Base-by-base conservation (phyloP, 2,329 filamentous ascomycete genomes). In the Rhytidhysteron rufulum region DNA sequence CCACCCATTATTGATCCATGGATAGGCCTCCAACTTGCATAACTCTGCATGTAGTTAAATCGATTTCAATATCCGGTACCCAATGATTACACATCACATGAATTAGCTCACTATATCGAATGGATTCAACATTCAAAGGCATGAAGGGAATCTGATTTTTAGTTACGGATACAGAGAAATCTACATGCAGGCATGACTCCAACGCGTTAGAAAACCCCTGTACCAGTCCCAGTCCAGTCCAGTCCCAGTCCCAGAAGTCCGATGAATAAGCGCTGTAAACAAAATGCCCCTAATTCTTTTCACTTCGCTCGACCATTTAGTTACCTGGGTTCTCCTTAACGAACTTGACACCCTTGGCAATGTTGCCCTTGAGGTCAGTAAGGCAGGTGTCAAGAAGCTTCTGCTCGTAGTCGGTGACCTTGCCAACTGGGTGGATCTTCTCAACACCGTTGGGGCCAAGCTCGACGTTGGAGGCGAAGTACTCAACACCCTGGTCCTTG, bases 401-500 rank as follows among this genome's bases (percentile, higher is more conserved):
- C 82, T 95, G 75, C 85, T 98, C 93, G 70, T 82, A 75, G 60
- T 82, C 80, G 64, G 88, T 87, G 66, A 97, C 66, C 72, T 86
- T 78, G 71, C 93, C 93, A 58, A 98, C 74, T 59, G 86, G 83
- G 69, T 85, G 79, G 70, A 97, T 91, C 82, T 95, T 86, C 80
- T 93, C 83, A 53, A 94, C 91, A 77, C 93, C 93, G 69, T 91
- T 85, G 69, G 90, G 89, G 75, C 93, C 93, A 63, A 98, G 87
- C 79, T 95, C 88, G 66, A 98, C 87, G 71, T 82, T 85, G 74
- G 86, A 90, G 67, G 88, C 85, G 77, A 98, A 98, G 86, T 95
- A 98, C 46, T 95, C 86, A 62, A 95, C 81, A 64, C 91, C 93
- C 78, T 94, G 86, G 77, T 96, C 89, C 85, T 96, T 96, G 87